phyloP scores from a whole-genome alignment of 352 stramenopile genomes.

The Pythium chondricola region DNA sequence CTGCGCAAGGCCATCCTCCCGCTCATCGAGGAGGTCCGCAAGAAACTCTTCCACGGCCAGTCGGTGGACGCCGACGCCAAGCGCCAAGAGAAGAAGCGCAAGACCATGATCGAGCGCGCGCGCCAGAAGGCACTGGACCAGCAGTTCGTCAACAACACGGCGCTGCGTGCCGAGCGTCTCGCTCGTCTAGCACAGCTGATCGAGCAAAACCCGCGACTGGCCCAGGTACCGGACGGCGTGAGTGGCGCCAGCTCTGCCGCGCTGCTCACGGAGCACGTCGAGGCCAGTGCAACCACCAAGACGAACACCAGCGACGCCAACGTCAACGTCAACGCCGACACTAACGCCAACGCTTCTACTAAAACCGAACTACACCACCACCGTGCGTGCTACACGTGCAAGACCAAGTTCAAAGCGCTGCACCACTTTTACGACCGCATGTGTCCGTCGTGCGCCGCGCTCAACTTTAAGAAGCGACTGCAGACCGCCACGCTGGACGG shows the following conservation, averaged over 20 bases:
- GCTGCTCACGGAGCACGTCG: conserved; percentile 15
- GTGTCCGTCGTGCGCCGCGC: conserved; percentile 86
- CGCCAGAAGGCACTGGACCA: conserved; percentile 63
- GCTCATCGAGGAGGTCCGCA: conserved; percentile 51
- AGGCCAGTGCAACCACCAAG: too few relatives aligned
- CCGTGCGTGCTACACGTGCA: conserved; percentile 95
- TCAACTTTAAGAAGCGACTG: conserved; percentile 93
- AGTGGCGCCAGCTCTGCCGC: conserved; percentile 7
- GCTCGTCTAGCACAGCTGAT: conserved; percentile 49
- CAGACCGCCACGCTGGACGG: conserved; percentile 81
- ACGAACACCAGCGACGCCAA: too few relatives aligned
- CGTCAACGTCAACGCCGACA: too few relatives aligned
- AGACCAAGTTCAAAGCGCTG: conserved; percentile 89
- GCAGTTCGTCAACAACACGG: conserved; percentile 78
- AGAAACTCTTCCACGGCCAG: conserved; percentile 57
- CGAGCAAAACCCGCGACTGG: conserved; percentile 44
- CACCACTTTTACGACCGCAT: conserved; percentile 95
- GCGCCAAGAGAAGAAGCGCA: conserved; percentile 59
- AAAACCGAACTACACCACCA: conserved; percentile 86
- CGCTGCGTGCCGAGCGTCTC: conserved; percentile 58
- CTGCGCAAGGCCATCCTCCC: conserved; percentile 58
- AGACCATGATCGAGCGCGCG: conserved; percentile 60
- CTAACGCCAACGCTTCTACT: too few relatives aligned
- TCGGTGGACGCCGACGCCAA: conserved; percentile 30
- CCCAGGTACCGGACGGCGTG: conserved; percentile 58